Percentiles rank a stretch among this genome's conserved stretches.
phyloP scores from a whole-genome alignment of 225 moss, liverwort and hornwort genomes.

The Sphagnum contortum region DNA sequence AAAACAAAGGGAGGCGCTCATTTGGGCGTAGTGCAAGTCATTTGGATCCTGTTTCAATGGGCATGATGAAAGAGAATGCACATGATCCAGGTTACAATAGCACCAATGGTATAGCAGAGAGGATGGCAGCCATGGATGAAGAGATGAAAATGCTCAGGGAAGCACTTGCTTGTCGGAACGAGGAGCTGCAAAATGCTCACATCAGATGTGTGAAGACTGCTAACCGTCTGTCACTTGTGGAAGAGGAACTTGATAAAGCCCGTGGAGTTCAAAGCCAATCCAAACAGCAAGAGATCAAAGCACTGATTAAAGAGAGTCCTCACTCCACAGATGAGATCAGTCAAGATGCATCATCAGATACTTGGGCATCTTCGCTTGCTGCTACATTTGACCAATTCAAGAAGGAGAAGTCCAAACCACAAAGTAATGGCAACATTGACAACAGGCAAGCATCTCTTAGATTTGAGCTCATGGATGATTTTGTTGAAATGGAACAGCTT shows the following conservation, averaged over 20 bases:
- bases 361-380: slow-evolving; percentile 25
- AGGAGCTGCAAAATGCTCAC: slow-evolving; percentile 60
- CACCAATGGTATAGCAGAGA: slow-evolving; percentile 31
- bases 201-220: slow-evolving; percentile 74
- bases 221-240: slow-evolving; percentile 60
- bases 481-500: slow-evolving; percentile 73
- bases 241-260: slow-evolving; percentile 44
- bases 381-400: slow-evolving; percentile 27
- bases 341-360: slow-evolving; percentile 20
- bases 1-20: slow-evolving; percentile 38
- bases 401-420: slow-evolving; percentile 9
- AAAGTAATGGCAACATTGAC: no score
- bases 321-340: slow-evolving; percentile 11
- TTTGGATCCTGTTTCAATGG: slow-evolving; percentile 16
- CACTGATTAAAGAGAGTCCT: slow-evolving; percentile 3
- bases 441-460: slow-evolving; percentile 22
- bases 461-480: slow-evolving; percentile 82
- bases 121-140: slow-evolving; percentile 49
- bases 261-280: not conserved
- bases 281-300: no score
- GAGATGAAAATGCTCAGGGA: slow-evolving; percentile 67
- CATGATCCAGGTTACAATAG: slow-evolving; percentile 10
- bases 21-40: slow-evolving; percentile 27
- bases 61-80: slow-evolving; percentile 11
- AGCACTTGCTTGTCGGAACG: slow-evolving; percentile 47